phyloP scores from a whole-genome alignment of 805 yeast species.

The Wickerhamiella siamensis region DNA sequence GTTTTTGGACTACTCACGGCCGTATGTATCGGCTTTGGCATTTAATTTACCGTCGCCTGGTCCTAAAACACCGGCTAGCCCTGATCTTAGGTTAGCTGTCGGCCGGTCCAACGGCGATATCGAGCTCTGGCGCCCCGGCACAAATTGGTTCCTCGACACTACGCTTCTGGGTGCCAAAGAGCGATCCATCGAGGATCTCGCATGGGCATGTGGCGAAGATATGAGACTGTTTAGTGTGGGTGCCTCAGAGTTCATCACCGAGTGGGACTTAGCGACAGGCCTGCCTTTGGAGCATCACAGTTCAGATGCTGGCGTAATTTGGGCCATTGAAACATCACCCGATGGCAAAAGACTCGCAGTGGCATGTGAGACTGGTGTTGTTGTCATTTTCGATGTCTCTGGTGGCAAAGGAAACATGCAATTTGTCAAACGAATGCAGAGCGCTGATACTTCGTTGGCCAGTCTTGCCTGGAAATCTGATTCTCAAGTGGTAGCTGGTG shows the following conservation, averaged over 20 bases:
- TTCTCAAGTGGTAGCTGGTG: conserved; percentile 69
- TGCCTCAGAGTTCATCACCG: conserved; percentile 80
- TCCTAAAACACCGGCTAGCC: conserved; percentile 31
- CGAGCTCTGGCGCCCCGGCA: conserved; percentile 86
- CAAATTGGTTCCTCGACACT: conserved; percentile 61
- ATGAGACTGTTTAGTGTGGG: conserved; percentile 83
- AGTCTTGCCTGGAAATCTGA: conserved; percentile 62
- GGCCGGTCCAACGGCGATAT: conserved; percentile 92
- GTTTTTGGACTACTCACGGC: conserved; percentile 79
- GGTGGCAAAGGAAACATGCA: conserved; percentile 80
- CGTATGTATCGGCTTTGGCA: conserved; percentile 64
- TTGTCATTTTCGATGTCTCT: conserved; percentile 67
- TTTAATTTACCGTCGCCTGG: conserved; percentile 45
- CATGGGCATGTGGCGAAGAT: conserved; percentile 47
- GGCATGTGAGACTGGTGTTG: conserved; percentile 92
- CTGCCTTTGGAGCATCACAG: conserved; percentile 62
- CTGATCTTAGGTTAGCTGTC: conserved; percentile 63
- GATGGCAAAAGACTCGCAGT: conserved; percentile 56
- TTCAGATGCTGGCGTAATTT: conserved; percentile 84
- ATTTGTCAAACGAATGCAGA: conserved; percentile 54
- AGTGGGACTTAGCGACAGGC: conserved; percentile 75
- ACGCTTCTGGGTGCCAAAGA: conserved; percentile 66
- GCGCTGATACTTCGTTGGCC: conserved; percentile 53
- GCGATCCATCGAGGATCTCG: conserved; percentile 76
- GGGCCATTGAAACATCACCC: conserved; percentile 66